Evolutionary conservation across 2,329 filamentous ascomycete genomes (phyloP).

Genomic region (Scedosporium minutisporum): DNA sequence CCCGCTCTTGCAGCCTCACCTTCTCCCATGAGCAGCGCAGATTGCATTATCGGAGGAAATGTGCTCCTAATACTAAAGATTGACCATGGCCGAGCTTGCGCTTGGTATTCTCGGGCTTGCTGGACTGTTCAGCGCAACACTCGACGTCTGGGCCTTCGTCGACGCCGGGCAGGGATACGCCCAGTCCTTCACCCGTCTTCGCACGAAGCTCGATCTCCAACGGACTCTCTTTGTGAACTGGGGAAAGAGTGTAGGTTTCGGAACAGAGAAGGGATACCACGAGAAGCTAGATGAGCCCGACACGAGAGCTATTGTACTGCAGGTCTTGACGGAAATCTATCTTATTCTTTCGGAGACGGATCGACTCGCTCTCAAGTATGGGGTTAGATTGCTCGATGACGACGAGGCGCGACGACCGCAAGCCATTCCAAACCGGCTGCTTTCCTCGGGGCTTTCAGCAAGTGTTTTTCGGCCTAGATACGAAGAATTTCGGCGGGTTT

Average conservation of each 20-base stretch:
- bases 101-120: conserved; percentile 2
- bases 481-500: not conserved
- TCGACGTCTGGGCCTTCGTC: conserved; percentile 7
- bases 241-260: conserved; percentile 6
- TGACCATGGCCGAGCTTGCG: conserved; percentile 1
- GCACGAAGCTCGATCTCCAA: conserved; percentile 5
- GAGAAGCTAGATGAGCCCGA: not conserved
- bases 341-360: conserved; percentile 5
- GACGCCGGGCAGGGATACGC: conserved; percentile 4
- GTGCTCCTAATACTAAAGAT: not conserved
- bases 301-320: not conserved
- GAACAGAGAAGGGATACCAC: conserved; percentile 4
- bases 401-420: not conserved
- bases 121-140: conserved; percentile 4
- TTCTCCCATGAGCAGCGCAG: too few species aligned
- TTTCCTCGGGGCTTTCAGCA: not conserved
- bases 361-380: not conserved
- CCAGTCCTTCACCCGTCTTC: not conserved
- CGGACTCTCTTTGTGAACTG: conserved; percentile 7
- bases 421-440: not conserved
- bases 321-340: not conserved
- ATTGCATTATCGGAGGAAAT: too few species aligned
- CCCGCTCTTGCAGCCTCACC: too few species aligned
- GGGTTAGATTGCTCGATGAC: not conserved
- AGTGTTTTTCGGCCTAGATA: not conserved